Percentiles rank a stretch among this genome's conserved stretches.
Conservation (phyloP, 108 stramenopile genomes). For the Fragilaria crotonensis region DNA sequence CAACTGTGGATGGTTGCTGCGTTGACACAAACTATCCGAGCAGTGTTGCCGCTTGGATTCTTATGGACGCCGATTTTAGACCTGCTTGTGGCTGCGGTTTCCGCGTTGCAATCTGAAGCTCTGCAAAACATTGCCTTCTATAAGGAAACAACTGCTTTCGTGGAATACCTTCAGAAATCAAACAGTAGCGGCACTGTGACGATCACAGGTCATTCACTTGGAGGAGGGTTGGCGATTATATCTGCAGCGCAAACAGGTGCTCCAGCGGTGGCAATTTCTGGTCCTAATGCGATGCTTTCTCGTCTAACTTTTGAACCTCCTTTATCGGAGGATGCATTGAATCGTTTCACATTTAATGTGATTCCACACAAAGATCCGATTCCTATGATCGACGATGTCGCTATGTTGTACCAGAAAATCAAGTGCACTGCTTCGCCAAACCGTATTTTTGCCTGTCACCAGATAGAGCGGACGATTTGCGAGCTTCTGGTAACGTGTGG, state of each 20-base stretch:
- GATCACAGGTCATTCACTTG: conserved; percentile 23
- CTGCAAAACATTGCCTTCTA: conserved; percentile 42
- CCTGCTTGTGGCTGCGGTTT: conserved; percentile 30
- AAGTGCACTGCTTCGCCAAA: conserved; percentile 42
- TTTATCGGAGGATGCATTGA: conserved; percentile 35
- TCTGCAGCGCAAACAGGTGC: conserved; percentile 66
- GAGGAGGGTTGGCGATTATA: conserved; percentile 77
- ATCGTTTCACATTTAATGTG: conserved; percentile 68
- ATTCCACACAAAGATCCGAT: conserved; percentile 71
- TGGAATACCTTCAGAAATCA: conserved; percentile 11
- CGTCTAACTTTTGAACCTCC: conserved; percentile 56
- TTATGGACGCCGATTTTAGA: conserved; percentile 59
- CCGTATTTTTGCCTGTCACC: conserved; percentile 53
- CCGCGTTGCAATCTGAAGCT: conserved; percentile 14
- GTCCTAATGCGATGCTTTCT: conserved; percentile 57
- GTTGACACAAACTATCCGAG: conserved; percentile 54
- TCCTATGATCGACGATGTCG: conserved; percentile 54
- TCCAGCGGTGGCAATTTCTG: conserved; percentile 61
- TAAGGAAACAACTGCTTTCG: conserved; percentile 25
- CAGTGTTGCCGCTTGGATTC: conserved; percentile 47
- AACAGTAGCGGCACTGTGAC: too few species aligned
- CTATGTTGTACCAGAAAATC: conserved; percentile 51
- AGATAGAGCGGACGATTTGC: conserved; percentile 37
- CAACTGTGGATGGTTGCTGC: conserved; percentile 66
- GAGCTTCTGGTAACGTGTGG: conserved; percentile 69